phyloP scores from a whole-genome alignment of 495 filamentous ascomycete species.

The Neurospora hispaniola region DNA sequence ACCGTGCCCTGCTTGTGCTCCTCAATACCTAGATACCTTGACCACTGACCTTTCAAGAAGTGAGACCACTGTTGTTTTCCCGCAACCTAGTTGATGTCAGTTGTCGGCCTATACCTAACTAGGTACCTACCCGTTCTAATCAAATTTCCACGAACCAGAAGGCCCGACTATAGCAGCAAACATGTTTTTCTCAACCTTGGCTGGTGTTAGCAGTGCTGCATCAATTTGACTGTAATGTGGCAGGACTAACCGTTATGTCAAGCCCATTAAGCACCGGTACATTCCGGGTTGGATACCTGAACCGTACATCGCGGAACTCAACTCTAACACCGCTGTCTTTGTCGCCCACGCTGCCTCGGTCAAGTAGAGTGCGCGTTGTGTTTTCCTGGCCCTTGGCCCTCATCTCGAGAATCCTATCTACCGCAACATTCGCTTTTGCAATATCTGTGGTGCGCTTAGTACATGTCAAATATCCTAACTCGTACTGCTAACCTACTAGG shows the following conservation, averaged over 20 bases:
- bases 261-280: constrained; percentile 39
- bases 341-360: constrained; percentile 22
- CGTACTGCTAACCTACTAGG: constrained; percentile 31
- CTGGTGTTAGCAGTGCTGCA: constrained; percentile 3
- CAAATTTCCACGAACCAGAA: constrained; percentile 22
- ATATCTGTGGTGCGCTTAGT: constrained; percentile 30
- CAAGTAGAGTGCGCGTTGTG: constrained; percentile 17
- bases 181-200: constrained; percentile 49
- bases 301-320: constrained; percentile 47
- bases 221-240: neutral
- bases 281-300: constrained; percentile 47
- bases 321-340: constrained; percentile 41
- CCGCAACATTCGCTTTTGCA: constrained; percentile 47
- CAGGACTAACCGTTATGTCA: constrained; percentile 32
- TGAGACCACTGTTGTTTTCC: constrained; percentile 62
- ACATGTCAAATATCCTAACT: neutral
- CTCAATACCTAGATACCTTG: neutral
- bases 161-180: constrained; percentile 57
- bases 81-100: constrained; percentile 42
- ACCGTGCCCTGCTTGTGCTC: neutral
- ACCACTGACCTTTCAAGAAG: constrained; percentile 42
- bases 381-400: constrained; percentile 18
- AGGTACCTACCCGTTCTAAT: constrained; percentile 19
- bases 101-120: constrained; percentile 16
- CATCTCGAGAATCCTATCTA: constrained; percentile 43